Base-by-base conservation (phyloP, 306 rosid genomes). In the Rubus idaeus region DNA sequence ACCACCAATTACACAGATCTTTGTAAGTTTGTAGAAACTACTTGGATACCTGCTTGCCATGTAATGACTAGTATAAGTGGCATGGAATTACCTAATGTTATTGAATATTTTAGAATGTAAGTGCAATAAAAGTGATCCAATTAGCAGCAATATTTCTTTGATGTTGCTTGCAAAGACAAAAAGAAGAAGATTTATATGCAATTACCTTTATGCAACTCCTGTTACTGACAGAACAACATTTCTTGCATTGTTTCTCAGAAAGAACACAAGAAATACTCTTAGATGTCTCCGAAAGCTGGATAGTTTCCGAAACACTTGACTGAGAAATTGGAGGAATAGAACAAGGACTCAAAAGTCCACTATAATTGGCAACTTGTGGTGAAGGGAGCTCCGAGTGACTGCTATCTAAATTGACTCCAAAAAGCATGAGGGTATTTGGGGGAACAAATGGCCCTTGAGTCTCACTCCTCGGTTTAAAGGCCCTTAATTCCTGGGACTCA, bases 301-400 rank as follows among this genome's bases (percentile, higher is more conserved):
- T 44, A 44, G 77, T 62, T 61, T 85, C 87, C 49, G 77, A 75
- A 37, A 75, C 74, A 75, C 87, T 67, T 2, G 88, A 83, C 63
- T 76, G 86, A 68, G 83, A 85, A 55, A 73, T 84, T 85, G 90
- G 91, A 80, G 85, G 84, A 80, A 47, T 70, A 72, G 84, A 66
- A 85, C 77, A 45, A 60, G 75, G 73, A 77, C 80, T 76, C 73
- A 74, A 57, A 41, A 12, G 77, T 68, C 78, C 86, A 79, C 77
- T 75, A 39, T 60, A 77, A 79, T 58, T 78, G 78, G 80, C 79
- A 77, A 79, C 78, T 87, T 88, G 89, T 70, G 60, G 89, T 84
- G 93, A 91, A 89, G 96, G 93, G 90, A 89, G 93, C 89, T 91
- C 93, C 80, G 83, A 75, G 67, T 77, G 77, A 55, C 47, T 50